Evolutionary conservation across 2,329 filamentous ascomycete species (phyloP), one percentile per base, ranked within the genome.

Genomic region (Colletotrichum endophyticum): DNA sequence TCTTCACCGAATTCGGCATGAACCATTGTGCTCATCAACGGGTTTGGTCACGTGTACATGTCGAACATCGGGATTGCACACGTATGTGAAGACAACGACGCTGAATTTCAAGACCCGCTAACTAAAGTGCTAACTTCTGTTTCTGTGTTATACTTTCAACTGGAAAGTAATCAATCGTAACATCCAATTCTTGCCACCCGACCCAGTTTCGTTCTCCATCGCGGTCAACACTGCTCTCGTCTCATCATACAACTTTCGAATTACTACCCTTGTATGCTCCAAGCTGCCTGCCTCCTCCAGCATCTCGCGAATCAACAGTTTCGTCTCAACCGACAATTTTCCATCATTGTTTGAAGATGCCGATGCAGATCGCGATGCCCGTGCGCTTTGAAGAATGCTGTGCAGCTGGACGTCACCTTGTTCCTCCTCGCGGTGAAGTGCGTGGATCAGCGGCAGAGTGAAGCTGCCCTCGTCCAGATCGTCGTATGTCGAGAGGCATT

Each of bases 1-100:
- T 78, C 16, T 72, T 77, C 25, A 78, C 75, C 4, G 69, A 72
- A 15, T 73, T 78, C 28, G 39, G 19, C 39, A 44, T 44, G 16
- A 44, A 19, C 16, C 36, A 44, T 9, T 6, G 5, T 19, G 36
- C 8, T 44, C 36, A 8, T 44, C 16, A 11, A n/a, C 39, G 39
- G 19, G 19, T 44, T 12, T 44, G 36, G 16, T 39, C 36, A n/a
- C 39, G 19, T 44, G 8, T 11, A n/a, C 19, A 6, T 49, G 9
- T 49, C 19, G 39, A 49, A n/a, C 3, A n/a, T 22, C 39, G 39
- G 19, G 19, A 49, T 49, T 4, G 16, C 36, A 3, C 36, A 44
- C 19, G 39, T 49, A 12, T n/a, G 0, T 11, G 11, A n/a, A 49
- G 19, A 49, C 3, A 11, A 49, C 19, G 39, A 12, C 39, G 39